Percentiles rank a stretch among this genome's conserved stretches.
These are phyloP conservation scores for Backusella macrospora DNA, from an alignment of 192 early-diverging fungal species.

Conservation along the genomic window DNA sequence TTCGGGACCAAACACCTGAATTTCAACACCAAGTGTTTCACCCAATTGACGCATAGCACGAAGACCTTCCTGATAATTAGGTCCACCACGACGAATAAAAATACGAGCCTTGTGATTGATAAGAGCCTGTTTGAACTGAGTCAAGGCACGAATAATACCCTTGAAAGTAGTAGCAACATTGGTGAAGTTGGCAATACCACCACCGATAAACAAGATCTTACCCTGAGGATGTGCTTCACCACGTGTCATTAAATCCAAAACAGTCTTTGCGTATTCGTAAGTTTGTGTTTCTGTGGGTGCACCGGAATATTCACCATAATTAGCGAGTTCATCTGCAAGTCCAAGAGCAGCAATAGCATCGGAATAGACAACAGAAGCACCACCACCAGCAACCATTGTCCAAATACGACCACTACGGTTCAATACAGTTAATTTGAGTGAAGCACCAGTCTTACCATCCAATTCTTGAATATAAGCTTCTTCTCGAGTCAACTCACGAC, in stretches of 20 bases:
- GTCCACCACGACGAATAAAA: conserved; percentile 96
- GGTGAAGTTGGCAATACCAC: conserved; percentile 99
- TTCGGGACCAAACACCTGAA: conserved; percentile 96
- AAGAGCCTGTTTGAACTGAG: conserved; percentile 88
- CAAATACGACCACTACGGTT: conserved; percentile 97
- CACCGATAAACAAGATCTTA: conserved; percentile 97
- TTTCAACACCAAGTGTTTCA: conserved; percentile 90
- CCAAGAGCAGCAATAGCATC: conserved; percentile 97
- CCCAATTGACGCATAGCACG: conserved; percentile 91
- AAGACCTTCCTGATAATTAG: conserved; percentile 99
- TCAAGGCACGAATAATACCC: conserved; percentile 94
- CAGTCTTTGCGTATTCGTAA: conserved; percentile 98
- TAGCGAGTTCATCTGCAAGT: conserved; percentile 91
- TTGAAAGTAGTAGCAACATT: conserved; percentile 99
- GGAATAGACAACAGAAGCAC: conserved; percentile 96
- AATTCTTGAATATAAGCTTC: conserved; percentile 98
- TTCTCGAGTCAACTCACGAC: conserved; percentile 92
- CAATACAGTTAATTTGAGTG: conserved; percentile 95
- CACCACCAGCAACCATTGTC: conserved; percentile 99
- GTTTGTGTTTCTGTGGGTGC: conserved; percentile 98
- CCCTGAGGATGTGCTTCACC: conserved; percentile 78
- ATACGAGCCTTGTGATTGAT: conserved; percentile 88
- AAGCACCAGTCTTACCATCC: conserved; percentile 97
- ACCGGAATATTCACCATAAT: conserved; percentile 99
- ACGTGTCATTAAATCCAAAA: conserved; percentile 97